These are phyloP conservation scores for Madurella fahalii DNA, from an alignment of 2,329 filamentous ascomycete species.

Conservation along the genomic window DNA sequence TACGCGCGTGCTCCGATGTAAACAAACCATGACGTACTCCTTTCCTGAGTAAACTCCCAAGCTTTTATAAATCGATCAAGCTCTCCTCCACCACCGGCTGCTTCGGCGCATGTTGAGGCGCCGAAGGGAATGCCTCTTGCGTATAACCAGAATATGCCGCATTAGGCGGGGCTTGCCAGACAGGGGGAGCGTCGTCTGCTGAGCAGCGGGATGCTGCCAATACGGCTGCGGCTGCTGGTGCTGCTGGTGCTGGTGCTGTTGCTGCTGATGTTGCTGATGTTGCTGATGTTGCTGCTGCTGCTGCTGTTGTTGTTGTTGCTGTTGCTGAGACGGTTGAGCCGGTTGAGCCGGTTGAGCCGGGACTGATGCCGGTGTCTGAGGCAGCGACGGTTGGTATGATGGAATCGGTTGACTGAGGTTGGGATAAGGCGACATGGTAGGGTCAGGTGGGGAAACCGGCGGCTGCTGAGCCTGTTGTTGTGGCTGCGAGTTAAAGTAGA, in stretches of 20 bases:
- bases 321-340: constrained; percentile 35
- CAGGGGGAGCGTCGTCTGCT: constrained; percentile 39
- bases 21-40: neutral
- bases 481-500: constrained; percentile 51
- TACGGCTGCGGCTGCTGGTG: constrained; percentile 42
- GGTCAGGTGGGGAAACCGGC: constrained; percentile 40
- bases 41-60: neutral
- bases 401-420: constrained; percentile 46
- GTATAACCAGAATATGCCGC: constrained; percentile 47
- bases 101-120: constrained; percentile 58
- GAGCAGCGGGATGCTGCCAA: constrained; percentile 44
- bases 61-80: constrained; percentile 66
- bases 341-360: constrained; percentile 38
- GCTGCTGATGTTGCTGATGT: constrained; percentile 35
- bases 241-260: constrained; percentile 20
- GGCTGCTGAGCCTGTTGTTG: constrained; percentile 34
- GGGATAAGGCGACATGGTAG: constrained; percentile 48
- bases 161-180: constrained; percentile 39
- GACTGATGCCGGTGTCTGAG: constrained; percentile 37
- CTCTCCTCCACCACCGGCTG: constrained; percentile 66
- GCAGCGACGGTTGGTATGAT: constrained; percentile 42
- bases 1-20: neutral
- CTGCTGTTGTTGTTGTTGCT: constrained; percentile 30
- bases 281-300: constrained; percentile 38
- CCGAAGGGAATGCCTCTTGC: constrained; percentile 62